Evolutionary conservation across 192 early-diverging fungal genomes (phyloP), one percentile per base, ranked within the genome.

Genomic region (Paraglomus occultum): DNA sequence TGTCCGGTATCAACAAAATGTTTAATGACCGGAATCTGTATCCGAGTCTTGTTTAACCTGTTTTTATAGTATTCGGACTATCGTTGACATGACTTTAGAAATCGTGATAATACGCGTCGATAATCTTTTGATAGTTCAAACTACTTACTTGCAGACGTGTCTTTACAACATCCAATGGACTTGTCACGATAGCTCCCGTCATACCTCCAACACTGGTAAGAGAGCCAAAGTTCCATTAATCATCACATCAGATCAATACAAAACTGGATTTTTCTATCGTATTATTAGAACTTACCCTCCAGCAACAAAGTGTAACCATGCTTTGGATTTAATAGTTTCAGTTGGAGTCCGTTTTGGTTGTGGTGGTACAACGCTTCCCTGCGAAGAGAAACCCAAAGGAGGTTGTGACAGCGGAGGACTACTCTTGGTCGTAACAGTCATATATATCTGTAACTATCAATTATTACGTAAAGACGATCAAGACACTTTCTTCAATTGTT

Each of bases 101-200:
- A 31, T 31, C 3, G 31, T 3, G 3, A 31, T 31, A 31, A 31
- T 31, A 31, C 31, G 31, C 31, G 31, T 31, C 31, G 31, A 31
- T 31, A 31, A 31, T 31, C 31, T 3, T 31, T 31, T 3, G 4
- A 69, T 45, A 31, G 31, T 44, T 6, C 4, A 4, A 55, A 54
- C 22, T 69, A 43, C 58, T 71, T 70, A 91, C 91, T 83, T 99
- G 96, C 70, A 96, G 80, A 39, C 95, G 88, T 6, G 95, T 97
- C 70, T 95, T 96, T 52, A 97, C 88, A 11, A 98, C 94, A 72
- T 98, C 96, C 39, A 98, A 81, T 0, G 96, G 96, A 51, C 91
- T 96, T 23, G 94, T 96, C 1, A 88, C 83, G 0, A 93, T 71
- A 18, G 96, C 96, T 40, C 94, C 96, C 23, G 88, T 79, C 89